phyloP scores from a whole-genome alignment of 208 protist species.

The Trypanosoma brucei region DNA sequence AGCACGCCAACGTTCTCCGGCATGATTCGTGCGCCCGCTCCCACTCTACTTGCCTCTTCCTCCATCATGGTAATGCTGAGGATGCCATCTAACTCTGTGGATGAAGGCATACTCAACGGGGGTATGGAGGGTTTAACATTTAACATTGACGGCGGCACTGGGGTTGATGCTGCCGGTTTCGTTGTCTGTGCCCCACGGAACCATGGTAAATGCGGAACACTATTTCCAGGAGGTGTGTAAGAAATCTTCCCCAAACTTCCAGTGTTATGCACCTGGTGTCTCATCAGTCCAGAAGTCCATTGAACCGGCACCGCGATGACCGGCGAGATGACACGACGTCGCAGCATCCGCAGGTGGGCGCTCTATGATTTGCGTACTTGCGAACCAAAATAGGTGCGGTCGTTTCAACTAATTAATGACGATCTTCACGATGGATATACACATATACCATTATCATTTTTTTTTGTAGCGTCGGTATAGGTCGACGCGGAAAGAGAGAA shows the following conservation, averaged over 20 bases:
- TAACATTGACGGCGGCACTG: not conserved
- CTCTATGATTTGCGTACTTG: not conserved
- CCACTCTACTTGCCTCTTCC: not conserved
- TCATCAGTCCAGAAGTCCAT: not conserved
- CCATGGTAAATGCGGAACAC: constrained; percentile 52
- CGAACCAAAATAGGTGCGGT: not conserved
- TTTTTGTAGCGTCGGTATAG: too few relatives aligned
- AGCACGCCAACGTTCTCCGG: not conserved
- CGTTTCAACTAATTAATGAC: not conserved
- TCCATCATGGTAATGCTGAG: not conserved
- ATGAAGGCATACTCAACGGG: not conserved
- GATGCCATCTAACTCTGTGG: constrained; percentile 8
- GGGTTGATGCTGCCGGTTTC: constrained; percentile 1
- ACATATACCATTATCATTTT: too few relatives aligned
- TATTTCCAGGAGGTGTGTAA: constrained; percentile 59
- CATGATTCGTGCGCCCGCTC: not conserved
- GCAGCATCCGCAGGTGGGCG: constrained; percentile 12
- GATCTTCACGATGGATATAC: too few relatives aligned
- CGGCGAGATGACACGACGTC: constrained; percentile 14
- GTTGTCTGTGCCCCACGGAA: constrained; percentile 20
- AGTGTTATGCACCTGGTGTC: not conserved
- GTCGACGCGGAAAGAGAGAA: too few relatives aligned
- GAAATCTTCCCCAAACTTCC: constrained; percentile 1
- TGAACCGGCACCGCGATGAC: not conserved
- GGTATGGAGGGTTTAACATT: not conserved